These are phyloP conservation scores for Rhodotorula sp. DNA, from an alignment of 1,284 basidiomycete genomes.

Conservation along the genomic window DNA sequence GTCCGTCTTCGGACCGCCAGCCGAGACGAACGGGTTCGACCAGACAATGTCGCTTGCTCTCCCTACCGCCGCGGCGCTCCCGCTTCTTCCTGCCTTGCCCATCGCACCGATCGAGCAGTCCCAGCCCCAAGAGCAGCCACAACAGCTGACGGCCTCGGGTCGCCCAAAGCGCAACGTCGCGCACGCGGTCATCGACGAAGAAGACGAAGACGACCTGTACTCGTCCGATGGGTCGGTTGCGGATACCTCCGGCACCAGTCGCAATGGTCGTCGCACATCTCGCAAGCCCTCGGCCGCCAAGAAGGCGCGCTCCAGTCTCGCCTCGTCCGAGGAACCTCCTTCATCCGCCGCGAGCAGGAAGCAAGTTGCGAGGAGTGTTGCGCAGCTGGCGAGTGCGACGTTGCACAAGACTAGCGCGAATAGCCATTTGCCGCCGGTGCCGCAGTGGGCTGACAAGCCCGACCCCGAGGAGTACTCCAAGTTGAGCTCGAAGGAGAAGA, in stretches of 20 bases:
- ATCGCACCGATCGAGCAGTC: background rate
- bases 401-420: conserved; percentile 33
- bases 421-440: conserved; percentile 39
- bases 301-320: conserved; percentile 21
- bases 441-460: conserved; percentile 53
- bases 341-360: background rate
- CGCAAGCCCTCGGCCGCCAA: conserved; percentile 16
- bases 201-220: conserved; percentile 20
- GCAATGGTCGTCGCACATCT: background rate
- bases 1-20: conserved; percentile 18
- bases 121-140: background rate
- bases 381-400: conserved; percentile 27
- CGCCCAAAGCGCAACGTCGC: conserved; percentile 32
- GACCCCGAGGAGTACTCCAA: conserved; percentile 92
- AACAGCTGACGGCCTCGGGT: conserved; percentile 4
- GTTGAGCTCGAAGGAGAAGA: conserved; percentile 91
- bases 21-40: background rate
- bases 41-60: background rate
- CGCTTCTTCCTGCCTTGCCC: conserved; percentile 3
- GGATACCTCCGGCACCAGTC: background rate
- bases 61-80: conserved; percentile 3
- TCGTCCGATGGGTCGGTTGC: conserved; percentile 10
- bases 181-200: conserved; percentile 11
- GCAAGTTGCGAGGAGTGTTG: conserved; percentile 28
- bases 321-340: background rate